phyloP scores from a whole-genome alignment of 1,284 basidiomycete species.

The Microbotryomycetes sp. region DNA sequence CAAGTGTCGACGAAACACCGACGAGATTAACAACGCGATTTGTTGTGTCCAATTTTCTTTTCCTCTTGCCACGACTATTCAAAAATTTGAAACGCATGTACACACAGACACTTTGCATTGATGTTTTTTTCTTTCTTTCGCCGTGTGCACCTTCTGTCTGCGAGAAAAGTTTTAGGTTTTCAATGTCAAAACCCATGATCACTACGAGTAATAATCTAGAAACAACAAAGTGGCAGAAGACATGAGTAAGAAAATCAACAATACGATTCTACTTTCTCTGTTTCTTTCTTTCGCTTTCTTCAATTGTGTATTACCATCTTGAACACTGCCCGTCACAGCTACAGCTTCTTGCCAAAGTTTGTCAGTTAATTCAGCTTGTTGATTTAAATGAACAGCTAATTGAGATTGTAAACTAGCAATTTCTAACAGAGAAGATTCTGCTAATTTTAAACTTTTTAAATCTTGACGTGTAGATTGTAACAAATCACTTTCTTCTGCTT shows the following conservation, averaged over 20 bases:
- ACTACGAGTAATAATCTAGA: slow-evolving; percentile 56
- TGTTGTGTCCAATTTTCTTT: no score
- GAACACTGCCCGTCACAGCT: slow-evolving; percentile 69
- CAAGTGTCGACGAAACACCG: slow-evolving; percentile 59
- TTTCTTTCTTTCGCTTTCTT: slow-evolving; percentile 72
- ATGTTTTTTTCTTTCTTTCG: background rate
- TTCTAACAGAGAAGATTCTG: slow-evolving; percentile 77
- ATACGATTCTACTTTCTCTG: slow-evolving; percentile 71
- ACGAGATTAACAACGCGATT: background rate
- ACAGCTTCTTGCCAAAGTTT: slow-evolving; percentile 84
- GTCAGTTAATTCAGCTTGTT: slow-evolving; percentile 82
- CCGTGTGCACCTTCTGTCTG: background rate
- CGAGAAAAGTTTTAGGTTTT: background rate
- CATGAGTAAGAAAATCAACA: slow-evolving; percentile 77
- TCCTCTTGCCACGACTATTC: no score
- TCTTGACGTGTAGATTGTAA: slow-evolving; percentile 73
- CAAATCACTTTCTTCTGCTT: slow-evolving; percentile 78
- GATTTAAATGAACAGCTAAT: slow-evolving; percentile 72
- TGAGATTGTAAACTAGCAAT: slow-evolving; percentile 85
- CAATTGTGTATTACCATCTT: slow-evolving; percentile 78
- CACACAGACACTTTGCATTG: no score
- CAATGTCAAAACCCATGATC: background rate
- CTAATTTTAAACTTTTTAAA: slow-evolving; percentile 75
- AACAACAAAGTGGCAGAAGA: slow-evolving; percentile 79
- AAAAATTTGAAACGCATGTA: no score